Percentiles rank a stretch among this genome's conserved stretches.
These are phyloP conservation scores for Euphorbia tirucalli DNA, from an alignment of 345 rosid genomes.

Conservation along the genomic window DNA sequence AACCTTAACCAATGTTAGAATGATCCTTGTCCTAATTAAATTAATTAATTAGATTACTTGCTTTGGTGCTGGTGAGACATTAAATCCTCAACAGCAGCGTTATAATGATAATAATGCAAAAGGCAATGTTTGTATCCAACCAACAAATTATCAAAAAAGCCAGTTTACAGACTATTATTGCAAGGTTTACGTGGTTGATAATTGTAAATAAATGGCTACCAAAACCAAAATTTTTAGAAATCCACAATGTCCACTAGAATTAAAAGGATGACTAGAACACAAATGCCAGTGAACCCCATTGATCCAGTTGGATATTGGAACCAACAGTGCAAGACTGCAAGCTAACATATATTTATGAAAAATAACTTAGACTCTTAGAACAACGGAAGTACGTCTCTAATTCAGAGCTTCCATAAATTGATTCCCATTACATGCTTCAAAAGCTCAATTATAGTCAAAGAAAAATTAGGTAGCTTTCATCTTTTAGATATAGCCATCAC, in stretches of 20 bases:
- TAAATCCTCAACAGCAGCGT: neutral
- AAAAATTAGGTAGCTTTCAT: neutral
- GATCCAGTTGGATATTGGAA: neutral
- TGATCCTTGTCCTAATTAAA: neutral
- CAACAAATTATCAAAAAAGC: neutral
- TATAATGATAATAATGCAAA: neutral
- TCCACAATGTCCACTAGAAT: neutral
- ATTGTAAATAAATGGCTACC: neutral
- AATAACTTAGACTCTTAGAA: neutral
- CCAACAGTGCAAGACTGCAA: neutral
- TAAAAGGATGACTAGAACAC: neutral
- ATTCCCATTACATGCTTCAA: neutral
- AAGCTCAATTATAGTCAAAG: neutral
- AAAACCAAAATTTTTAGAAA: neutral
- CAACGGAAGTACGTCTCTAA: neutral
- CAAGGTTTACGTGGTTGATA: neutral
- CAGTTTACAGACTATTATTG: neutral
- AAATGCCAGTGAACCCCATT: neutral
- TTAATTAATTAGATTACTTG: neutral
- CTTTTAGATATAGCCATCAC: neutral
- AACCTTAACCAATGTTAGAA: neutral
- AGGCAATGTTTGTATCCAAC: neutral
- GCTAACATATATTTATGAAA: neutral
- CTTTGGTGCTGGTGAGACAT: neutral
- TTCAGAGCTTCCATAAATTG: neutral